Evolutionary conservation across 2,329 filamentous ascomycete species (phyloP).

Genomic region (Dendrostoma leiphaemia): DNA sequence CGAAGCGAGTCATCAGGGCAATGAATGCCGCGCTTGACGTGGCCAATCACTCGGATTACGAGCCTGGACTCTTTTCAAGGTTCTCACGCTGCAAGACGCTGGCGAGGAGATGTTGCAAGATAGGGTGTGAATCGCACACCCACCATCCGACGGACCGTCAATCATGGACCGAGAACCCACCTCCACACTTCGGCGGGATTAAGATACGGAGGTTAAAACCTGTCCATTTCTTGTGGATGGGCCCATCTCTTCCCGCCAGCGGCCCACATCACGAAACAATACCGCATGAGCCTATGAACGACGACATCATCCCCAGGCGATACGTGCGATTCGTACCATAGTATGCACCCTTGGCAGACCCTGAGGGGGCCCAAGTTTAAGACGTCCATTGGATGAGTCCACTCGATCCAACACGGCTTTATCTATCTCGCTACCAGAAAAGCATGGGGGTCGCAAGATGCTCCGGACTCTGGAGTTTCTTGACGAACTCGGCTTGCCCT

Average conservation of each 20-base stretch:
- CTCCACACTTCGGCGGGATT: constrained; percentile 10
- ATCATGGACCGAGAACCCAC: neutral
- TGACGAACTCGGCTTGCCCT: constrained; percentile 3
- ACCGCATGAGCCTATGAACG: constrained; percentile 7
- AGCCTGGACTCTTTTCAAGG: neutral
- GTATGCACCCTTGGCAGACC: too few species aligned
- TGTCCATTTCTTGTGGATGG: neutral
- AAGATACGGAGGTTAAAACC: constrained; percentile 9
- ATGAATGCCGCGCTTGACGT: constrained; percentile 7
- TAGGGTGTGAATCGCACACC: constrained; percentile 9
- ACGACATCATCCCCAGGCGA: constrained; percentile 1
- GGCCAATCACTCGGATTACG: constrained; percentile 10
- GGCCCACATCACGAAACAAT: constrained; percentile 9
- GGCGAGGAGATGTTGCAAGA: constrained; percentile 2
- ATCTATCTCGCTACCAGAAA: constrained; percentile 5
- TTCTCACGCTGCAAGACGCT: constrained; percentile 2
- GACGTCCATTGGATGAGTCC: neutral
- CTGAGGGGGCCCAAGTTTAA: too few species aligned
- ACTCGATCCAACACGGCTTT: neutral
- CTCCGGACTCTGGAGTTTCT: constrained; percentile 11
- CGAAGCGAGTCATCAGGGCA: neutral
- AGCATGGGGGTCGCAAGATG: constrained; percentile 7
- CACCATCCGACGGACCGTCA: neutral
- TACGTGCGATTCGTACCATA: constrained; percentile 9
- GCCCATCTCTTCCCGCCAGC: constrained; percentile 2